phyloP scores from a whole-genome alignment of 192 early-diverging fungal species.

The Mortierella alpina region DNA sequence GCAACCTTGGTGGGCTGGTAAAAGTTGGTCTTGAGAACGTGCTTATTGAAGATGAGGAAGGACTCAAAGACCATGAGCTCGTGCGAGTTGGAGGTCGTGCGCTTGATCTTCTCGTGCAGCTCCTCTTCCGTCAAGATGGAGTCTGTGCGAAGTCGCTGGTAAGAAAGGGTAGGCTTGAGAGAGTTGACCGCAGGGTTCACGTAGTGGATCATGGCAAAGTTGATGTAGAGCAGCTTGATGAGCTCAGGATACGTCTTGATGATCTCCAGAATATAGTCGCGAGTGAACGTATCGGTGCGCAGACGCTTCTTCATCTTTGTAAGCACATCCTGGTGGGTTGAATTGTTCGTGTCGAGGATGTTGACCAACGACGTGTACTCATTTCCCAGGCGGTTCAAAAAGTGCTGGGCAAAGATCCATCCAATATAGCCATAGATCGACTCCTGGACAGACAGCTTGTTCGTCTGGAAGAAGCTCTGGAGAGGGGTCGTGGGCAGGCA shows the following conservation, averaged over 20 bases:
- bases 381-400: constrained; percentile 95
- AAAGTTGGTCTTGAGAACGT: constrained; percentile 99
- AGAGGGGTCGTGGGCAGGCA: constrained; percentile 95
- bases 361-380: constrained; percentile 90
- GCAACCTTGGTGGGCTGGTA: constrained; percentile 99
- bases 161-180: constrained; percentile 82
- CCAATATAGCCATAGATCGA: constrained; percentile 94
- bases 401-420: constrained; percentile 99
- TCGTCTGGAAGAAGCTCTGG: constrained; percentile 92
- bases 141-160: constrained; percentile 85
- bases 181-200: constrained; percentile 66
- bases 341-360: constrained; percentile 84
- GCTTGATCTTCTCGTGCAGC: constrained; percentile 87
- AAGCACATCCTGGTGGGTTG: constrained; percentile 90
- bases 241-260: constrained; percentile 94
- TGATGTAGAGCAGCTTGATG: constrained; percentile 90
- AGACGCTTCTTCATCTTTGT: constrained; percentile 98
- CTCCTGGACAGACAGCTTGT: constrained; percentile 94
- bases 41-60: constrained; percentile 96
- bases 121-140: constrained; percentile 81
- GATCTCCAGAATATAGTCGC: constrained; percentile 97
- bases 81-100: constrained; percentile 90
- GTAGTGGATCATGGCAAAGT: constrained; percentile 96
- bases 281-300: constrained; percentile 96
- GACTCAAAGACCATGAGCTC: constrained; percentile 96